Conservation (phyloP, 371 early-diverging fungal genomes). For the Funneliformis caledonium region DNA sequence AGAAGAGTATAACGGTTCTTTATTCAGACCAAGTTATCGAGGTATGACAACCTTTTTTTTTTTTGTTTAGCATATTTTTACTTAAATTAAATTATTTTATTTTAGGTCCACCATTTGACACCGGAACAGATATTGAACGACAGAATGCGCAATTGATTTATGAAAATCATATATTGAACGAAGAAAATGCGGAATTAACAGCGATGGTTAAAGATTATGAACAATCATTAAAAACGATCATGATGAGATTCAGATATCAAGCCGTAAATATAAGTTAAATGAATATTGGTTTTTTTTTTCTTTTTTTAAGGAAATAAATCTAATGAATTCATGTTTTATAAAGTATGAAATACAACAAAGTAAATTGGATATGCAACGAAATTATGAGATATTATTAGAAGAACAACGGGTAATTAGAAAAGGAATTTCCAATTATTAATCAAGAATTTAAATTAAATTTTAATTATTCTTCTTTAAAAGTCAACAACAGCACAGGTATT, state of each 20-base stretch:
- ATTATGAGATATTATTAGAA: constrained; percentile 31
- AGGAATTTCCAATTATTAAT: not conserved
- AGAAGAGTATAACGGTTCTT: not conserved
- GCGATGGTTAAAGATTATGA: constrained; percentile 38
- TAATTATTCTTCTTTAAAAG: not conserved
- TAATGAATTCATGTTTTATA: not conserved
- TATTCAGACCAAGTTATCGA: constrained; percentile 4
- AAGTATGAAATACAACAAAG: constrained; percentile 36
- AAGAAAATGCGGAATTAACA: constrained; percentile 32
- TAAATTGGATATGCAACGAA: constrained; percentile 34
- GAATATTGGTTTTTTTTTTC: not conserved
- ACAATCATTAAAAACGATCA: constrained; percentile 19
- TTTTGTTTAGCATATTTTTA: not conserved
- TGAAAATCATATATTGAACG: constrained; percentile 30
- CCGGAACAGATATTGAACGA: constrained; percentile 26
- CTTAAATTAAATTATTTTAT: not conserved
- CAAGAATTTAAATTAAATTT: not conserved
- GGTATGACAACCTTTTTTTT: not conserved
- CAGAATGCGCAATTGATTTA: constrained; percentile 24
- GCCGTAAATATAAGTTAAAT: not conserved
- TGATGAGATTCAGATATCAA: constrained; percentile 37
- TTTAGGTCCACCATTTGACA: constrained; percentile 24
- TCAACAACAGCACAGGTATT: not conserved
- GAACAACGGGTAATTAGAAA: constrained; percentile 15
- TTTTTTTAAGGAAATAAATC: not conserved